phyloP scores from a whole-genome alignment of 768 basidiomycete species.

The Tulasnella sp. region DNA sequence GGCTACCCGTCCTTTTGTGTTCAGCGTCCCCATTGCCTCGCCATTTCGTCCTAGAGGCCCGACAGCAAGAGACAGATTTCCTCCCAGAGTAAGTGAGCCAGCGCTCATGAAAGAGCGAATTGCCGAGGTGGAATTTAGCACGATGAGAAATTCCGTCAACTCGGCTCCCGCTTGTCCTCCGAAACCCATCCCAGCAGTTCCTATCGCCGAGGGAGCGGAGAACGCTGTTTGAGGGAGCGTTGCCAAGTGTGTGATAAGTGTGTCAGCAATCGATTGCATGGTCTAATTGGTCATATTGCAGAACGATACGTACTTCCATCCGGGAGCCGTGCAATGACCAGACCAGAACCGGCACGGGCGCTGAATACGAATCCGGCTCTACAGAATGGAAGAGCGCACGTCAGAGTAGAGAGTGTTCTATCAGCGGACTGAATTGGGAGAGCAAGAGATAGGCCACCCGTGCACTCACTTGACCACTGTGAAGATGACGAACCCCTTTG shows the following conservation, averaged over 20 bases:
- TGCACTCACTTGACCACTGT: constrained; percentile 73
- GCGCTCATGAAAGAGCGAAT: constrained; percentile 88
- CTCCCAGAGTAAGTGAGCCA: constrained; percentile 84
- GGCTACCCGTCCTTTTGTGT: constrained; percentile 78
- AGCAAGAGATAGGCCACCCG: constrained; percentile 40
- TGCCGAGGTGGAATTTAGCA: constrained; percentile 73
- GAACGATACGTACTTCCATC: constrained; percentile 66
- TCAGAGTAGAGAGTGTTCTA: background rate
- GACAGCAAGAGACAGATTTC: constrained; percentile 70
- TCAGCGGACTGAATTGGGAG: constrained; percentile 49
- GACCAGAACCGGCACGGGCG: constrained; percentile 65
- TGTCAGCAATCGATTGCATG: background rate
- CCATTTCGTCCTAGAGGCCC: constrained; percentile 30
- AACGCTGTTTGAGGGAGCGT: constrained; percentile 52
- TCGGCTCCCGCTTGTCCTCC: constrained; percentile 62
- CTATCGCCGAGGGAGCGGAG: constrained; percentile 91
- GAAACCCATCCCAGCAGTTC: constrained; percentile 83
- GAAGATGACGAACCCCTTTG: constrained; percentile 83
- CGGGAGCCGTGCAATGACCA: constrained; percentile 79
- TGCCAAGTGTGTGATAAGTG: background rate
- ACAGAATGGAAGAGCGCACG: background rate
- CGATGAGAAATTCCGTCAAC: constrained; percentile 86
- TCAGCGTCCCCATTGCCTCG: constrained; percentile 81
- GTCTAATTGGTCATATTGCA: background rate
- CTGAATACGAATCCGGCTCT: constrained; percentile 39